Percentiles rank a stretch among this genome's conserved stretches.
phyloP scores from a whole-genome alignment of 768 basidiomycete species.

The Trametes punicea region DNA sequence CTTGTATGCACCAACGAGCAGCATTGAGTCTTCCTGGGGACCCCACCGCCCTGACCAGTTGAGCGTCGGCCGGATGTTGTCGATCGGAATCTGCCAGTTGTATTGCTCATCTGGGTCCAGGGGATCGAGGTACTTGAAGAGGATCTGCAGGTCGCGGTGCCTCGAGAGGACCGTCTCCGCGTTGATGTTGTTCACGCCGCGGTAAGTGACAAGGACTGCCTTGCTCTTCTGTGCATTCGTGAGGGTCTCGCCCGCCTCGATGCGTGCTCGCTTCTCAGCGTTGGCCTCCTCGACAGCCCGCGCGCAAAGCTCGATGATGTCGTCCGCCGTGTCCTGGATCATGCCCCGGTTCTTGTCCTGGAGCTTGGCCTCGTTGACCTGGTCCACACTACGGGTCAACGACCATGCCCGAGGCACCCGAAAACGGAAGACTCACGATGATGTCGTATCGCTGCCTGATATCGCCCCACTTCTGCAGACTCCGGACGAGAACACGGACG shows the following conservation, averaged over 20 bases:
- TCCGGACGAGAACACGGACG: conserved; percentile 90
- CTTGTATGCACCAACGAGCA: conserved; percentile 88
- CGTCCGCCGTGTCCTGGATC: conserved; percentile 88
- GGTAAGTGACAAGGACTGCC: conserved; percentile 89
- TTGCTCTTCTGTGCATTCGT: conserved; percentile 96
- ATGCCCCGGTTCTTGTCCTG: conserved; percentile 92
- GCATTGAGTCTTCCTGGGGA: conserved; percentile 87
- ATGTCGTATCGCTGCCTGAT: conserved; percentile 91
- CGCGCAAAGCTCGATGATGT: conserved; percentile 83
- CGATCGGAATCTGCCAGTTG: conserved; percentile 85
- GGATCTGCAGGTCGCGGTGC: conserved; percentile 81
- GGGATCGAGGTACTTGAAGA: conserved; percentile 73
- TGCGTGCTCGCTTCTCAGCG: conserved; percentile 69
- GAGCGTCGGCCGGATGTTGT: conserved; percentile 88
- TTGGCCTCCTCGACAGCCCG: conserved; percentile 84
- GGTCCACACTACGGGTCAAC: conserved; percentile 9
- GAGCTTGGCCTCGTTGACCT: conserved; percentile 89
- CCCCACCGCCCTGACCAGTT: conserved; percentile 98
- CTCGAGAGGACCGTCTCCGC: conserved; percentile 95
- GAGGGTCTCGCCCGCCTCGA: conserved; percentile 82
- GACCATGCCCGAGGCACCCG: neutral
- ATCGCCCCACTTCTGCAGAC: conserved; percentile 97
- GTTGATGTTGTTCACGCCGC: conserved; percentile 90
- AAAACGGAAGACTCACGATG: conserved; percentile 62
- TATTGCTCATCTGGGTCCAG: conserved; percentile 64